Conservation (phyloP, 2,329 filamentous ascomycete genomes). For the Penicillium janthinellum region DNA sequence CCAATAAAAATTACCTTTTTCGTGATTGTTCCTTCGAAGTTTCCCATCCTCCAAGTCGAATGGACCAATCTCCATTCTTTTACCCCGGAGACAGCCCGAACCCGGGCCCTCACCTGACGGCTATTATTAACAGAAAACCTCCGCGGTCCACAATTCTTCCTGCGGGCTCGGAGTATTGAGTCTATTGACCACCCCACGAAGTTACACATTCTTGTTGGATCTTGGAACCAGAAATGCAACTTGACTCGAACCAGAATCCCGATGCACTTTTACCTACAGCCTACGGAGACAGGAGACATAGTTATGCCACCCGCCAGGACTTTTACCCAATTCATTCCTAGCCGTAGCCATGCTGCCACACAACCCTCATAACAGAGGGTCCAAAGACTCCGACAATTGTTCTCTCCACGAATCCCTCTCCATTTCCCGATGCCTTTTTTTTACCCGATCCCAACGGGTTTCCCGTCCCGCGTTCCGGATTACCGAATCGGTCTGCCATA, state of each 20-base stretch:
- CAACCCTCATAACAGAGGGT: background rate
- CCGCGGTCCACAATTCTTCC: background rate
- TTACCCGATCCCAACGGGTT: slow-evolving; percentile 9
- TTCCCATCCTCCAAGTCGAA: background rate
- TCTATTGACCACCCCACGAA: background rate
- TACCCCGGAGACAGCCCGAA: background rate
- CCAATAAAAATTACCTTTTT: background rate
- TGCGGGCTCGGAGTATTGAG: background rate
- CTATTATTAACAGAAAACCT: background rate
- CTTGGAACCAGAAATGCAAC: background rate
- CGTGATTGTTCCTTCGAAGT: background rate
- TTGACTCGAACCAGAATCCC: background rate
- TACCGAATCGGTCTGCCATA: slow-evolving; percentile 22
- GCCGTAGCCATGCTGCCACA: background rate
- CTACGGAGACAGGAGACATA: too few species aligned
- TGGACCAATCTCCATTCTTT: background rate
- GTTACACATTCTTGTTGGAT: background rate
- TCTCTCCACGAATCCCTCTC: background rate
- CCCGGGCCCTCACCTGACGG: background rate
- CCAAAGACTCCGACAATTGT: background rate
- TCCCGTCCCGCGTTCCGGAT: slow-evolving; percentile 20
- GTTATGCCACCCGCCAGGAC: background rate
- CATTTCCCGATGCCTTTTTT: slow-evolving; percentile 4
- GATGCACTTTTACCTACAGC: background rate
- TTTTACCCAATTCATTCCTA: background rate